Base-by-base conservation (phyloP, 1,284 basidiomycete genomes). In the Fomitopsis betulina region DNA sequence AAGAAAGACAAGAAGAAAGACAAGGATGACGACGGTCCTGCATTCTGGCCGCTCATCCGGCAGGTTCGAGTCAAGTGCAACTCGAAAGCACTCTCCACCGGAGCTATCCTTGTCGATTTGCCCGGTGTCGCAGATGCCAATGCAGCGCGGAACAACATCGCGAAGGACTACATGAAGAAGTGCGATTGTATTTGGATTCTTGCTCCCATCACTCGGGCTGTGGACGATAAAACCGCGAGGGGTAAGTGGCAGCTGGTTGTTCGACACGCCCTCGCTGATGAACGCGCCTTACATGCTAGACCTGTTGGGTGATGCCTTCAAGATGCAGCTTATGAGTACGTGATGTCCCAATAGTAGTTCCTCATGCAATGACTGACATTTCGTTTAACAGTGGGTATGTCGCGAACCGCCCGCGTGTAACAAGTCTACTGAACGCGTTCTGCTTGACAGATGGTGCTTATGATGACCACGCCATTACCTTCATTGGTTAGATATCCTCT, bases 111-210 rank as follows among this genome's bases (percentile, higher is more conserved):
- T 10, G 83, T 85, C 19, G 84, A 86, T 66, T 69, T 87, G 56
- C 84, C 84, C 56, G 84, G 84, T 73, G 80, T 83, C 21, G 82
- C 81, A 9, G 84, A 86, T 65, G 79, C 81, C 9, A 85, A 85
- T 62, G 79, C 81, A 13, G 82, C 82, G 4, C 71, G 82, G 47
- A 81, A 79, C 65, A 78, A 74, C 53, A 83, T 84, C 53, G 81
- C 82, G 1, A 82, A 82, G 65, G 75, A 79, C 35, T 84, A 84
- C 65, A 81, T 85, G 81, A 84, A 84, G 68, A 82, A 80, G 59
- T 79, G 79, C 55, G 74, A 81, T 49, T 82, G 78, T 52, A 76
- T 83, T 27, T 83, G 81, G 80, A 79, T 83, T 60, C 67, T 83
- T 7, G 81, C 81, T 1, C 80, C 81, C 2, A 83, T 83, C 49